These are phyloP conservation scores for Sphagnum contortum DNA, from an alignment of 225 moss, liverwort and hornwort species.

Conservation along the genomic window DNA sequence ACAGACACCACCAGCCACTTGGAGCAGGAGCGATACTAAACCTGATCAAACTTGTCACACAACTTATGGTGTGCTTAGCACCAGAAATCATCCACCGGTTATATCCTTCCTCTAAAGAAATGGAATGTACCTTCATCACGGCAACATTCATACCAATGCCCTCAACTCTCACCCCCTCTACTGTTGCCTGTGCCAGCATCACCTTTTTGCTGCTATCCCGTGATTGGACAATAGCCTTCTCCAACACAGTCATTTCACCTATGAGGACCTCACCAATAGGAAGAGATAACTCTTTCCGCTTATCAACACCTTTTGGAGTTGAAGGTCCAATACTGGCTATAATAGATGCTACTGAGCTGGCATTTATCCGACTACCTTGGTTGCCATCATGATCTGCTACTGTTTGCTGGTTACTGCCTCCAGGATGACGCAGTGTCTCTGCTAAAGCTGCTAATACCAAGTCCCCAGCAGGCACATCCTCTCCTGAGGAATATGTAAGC, in stretches of 20 bases:
- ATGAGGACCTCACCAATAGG: conserved; percentile 80
- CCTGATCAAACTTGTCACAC: not conserved
- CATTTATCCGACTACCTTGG: conserved; percentile 29
- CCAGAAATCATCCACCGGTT: not conserved
- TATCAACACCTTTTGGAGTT: conserved; percentile 37
- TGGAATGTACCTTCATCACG: conserved; percentile 69
- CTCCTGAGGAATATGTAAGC: conserved; percentile 75
- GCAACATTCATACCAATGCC: conserved; percentile 89
- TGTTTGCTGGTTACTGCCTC: conserved; percentile 22
- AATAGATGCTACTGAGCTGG: conserved; percentile 41
- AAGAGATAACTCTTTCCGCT: conserved; percentile 40
- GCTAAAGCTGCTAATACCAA: conserved; percentile 75
- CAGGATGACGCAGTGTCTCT: conserved; percentile 51
- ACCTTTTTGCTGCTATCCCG: conserved; percentile 79
- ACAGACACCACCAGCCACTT: not conserved
- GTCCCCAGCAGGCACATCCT: conserved; percentile 84
- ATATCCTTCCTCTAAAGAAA: not conserved
- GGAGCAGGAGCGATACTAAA: not conserved
- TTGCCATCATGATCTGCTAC: conserved; percentile 38
- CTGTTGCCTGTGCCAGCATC: conserved; percentile 67
- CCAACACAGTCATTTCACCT: conserved; percentile 76
- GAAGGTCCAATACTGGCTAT: conserved; percentile 48
- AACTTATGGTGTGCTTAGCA: not conserved
- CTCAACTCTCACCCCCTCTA: conserved; percentile 89
- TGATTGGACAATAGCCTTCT: conserved; percentile 76